Percentiles rank a stretch among this genome's conserved stretches.
Conservation (phyloP, 1,284 basidiomycete genomes). For the Meripilus lineatus region DNA sequence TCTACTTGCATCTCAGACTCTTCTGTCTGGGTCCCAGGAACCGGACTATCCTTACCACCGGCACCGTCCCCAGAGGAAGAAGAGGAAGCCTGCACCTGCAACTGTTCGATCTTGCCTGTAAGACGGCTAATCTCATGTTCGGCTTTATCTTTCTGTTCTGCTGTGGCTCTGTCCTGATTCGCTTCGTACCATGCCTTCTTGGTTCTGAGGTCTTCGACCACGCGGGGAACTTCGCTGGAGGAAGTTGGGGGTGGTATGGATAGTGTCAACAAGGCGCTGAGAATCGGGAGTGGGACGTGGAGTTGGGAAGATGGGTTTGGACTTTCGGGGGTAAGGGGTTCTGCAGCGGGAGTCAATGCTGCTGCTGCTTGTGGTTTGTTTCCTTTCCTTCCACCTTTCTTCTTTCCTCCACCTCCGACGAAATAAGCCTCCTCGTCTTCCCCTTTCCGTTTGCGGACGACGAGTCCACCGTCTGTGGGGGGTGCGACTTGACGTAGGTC, state of each 20-base stretch:
- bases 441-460: slow-evolving; percentile 89
- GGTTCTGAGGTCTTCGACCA: slow-evolving; percentile 86
- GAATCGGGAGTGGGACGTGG: slow-evolving; percentile 82
- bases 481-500: slow-evolving; percentile 84
- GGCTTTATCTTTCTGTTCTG: slow-evolving; percentile 73
- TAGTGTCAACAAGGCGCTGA: slow-evolving; percentile 83
- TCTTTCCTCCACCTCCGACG: slow-evolving; percentile 61
- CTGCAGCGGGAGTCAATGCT: slow-evolving; percentile 34
- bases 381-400: slow-evolving; percentile 66
- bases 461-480: slow-evolving; percentile 62
- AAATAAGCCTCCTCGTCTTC: slow-evolving; percentile 85
- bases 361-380: slow-evolving; percentile 37
- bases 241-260: slow-evolving; percentile 89
- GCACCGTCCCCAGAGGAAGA: no score
- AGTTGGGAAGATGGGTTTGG: slow-evolving; percentile 39
- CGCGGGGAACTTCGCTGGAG: slow-evolving; percentile 73
- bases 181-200: slow-evolving; percentile 95
- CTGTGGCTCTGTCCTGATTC: slow-evolving; percentile 64
- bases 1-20: no score
- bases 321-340: slow-evolving; percentile 11
- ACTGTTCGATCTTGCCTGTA: slow-evolving; percentile 40
- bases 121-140: slow-evolving; percentile 78
- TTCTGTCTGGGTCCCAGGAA: no score
- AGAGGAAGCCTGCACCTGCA: slow-evolving; percentile 37
- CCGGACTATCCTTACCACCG: no score